These are phyloP conservation scores for Chalara sp. DNA, from an alignment of 2,329 filamentous ascomycete genomes.

Conservation along the genomic window DNA sequence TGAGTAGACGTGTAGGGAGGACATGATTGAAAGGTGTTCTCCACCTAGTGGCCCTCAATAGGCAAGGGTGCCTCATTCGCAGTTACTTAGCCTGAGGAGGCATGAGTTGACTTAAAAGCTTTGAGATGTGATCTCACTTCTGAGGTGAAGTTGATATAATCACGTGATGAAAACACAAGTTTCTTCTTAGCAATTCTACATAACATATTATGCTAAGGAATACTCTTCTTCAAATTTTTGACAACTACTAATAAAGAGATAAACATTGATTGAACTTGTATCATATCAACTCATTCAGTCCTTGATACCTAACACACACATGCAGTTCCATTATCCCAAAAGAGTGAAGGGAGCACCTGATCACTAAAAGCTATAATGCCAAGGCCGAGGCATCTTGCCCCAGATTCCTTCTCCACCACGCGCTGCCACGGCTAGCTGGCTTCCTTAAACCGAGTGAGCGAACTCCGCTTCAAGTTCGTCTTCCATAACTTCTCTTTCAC, in stretches of 20 bases:
- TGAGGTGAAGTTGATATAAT: neutral
- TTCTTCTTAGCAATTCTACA: no score
- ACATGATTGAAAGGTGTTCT: conserved; percentile 1
- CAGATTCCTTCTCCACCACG: conserved; percentile 13
- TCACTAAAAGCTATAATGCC: neutral
- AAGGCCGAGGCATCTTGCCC: conserved; percentile 25
- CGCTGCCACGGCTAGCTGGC: neutral
- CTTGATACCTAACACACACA: no score
- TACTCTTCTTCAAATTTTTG: no score
- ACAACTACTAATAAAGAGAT: no score
- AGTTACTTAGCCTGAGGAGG: neutral
- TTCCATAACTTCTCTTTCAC: neutral
- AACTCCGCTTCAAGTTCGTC: neutral
- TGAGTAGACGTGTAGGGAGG: neutral
- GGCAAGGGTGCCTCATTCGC: conserved; percentile 10
- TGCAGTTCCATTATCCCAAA: no score
- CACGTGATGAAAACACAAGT: no score
- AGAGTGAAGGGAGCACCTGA: no score
- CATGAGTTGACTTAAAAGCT: neutral
- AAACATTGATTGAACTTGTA: no score
- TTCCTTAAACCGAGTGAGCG: neutral
- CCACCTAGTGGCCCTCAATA: neutral
- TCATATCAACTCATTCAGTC: no score
- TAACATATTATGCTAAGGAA: no score
- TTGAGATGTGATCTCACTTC: neutral